Evolutionary conservation across 192 early-diverging fungal genomes (phyloP).

Genomic region (Backusella macrospora): DNA sequence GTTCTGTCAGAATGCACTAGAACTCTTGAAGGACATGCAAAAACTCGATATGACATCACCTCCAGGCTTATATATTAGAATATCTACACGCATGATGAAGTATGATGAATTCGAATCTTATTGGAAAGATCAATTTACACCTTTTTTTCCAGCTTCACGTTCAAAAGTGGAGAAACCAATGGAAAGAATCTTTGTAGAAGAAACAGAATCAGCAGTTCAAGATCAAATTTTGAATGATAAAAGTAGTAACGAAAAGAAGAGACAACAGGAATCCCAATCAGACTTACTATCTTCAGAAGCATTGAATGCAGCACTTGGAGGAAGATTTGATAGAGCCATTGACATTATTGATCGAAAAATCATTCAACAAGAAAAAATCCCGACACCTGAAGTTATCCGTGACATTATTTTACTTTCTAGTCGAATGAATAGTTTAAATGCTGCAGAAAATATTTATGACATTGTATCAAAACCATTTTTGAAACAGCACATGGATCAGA

Average conservation of each 20-base stretch:
- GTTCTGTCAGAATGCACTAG: constrained; percentile 14
- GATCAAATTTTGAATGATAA: neutral
- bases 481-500: neutral
- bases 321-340: constrained; percentile 27
- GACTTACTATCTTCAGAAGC: constrained; percentile 32
- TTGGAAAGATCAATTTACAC: constrained; percentile 28
- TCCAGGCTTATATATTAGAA: constrained; percentile 12
- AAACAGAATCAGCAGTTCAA: neutral
- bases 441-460: constrained; percentile 24
- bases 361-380: constrained; percentile 23
- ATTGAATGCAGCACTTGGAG: constrained; percentile 19
- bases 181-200: neutral
- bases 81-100: constrained; percentile 21
- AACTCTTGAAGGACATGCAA: constrained; percentile 33
- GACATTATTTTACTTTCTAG: constrained; percentile 35
- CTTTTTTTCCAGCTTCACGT: neutral
- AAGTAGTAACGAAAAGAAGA: neutral
- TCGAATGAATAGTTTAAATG: constrained; percentile 24
- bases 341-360: constrained; percentile 31
- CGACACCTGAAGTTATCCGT: constrained; percentile 37
- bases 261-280: neutral
- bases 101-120: neutral
- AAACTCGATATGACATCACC: neutral
- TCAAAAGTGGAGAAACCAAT: neutral
- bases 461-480: constrained; percentile 1